Conservation (phyloP, 2,329 filamentous ascomycete species). For the Diplodia corticola region DNA sequence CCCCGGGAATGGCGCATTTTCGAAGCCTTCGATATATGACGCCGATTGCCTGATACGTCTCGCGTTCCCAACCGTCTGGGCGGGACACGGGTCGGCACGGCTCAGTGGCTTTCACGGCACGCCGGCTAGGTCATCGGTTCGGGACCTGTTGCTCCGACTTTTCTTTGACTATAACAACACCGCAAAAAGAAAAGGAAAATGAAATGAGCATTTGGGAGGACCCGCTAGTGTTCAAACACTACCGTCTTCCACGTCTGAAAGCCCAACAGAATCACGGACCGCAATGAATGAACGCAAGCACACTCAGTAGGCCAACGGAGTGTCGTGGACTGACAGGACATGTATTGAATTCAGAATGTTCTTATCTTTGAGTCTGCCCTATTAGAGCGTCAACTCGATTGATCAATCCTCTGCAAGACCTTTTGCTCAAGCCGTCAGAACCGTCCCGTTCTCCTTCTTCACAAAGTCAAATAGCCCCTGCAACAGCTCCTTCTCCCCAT, state of each 20-base stretch:
- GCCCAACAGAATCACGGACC: background rate
- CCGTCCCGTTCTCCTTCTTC: constrained; percentile 29
- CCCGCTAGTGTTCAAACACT: too few relatives aligned
- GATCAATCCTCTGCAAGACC: background rate
- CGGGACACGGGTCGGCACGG: constrained; percentile 3
- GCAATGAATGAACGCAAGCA: too few relatives aligned
- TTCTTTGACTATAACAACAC: too few relatives aligned
- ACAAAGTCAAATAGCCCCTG: constrained; percentile 32
- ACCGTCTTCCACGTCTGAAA: too few relatives aligned
- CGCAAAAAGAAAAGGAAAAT: too few relatives aligned
- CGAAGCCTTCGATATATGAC: background rate
- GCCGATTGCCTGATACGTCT: background rate
- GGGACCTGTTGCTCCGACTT: too few relatives aligned
- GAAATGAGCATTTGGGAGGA: too few relatives aligned
- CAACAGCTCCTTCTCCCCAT: constrained; percentile 28
- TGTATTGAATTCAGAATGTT: background rate
- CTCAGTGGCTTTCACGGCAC: background rate
- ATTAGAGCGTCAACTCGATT: background rate
- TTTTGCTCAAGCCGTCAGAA: background rate
- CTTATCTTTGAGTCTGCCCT: background rate
- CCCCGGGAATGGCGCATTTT: background rate
- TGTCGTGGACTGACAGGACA: background rate
- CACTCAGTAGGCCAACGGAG: too few relatives aligned
- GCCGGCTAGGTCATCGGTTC: too few relatives aligned
- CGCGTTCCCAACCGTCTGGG: background rate